Base-by-base conservation (phyloP, 257 asterid genomes). In the Craterostigma plantagineum region DNA sequence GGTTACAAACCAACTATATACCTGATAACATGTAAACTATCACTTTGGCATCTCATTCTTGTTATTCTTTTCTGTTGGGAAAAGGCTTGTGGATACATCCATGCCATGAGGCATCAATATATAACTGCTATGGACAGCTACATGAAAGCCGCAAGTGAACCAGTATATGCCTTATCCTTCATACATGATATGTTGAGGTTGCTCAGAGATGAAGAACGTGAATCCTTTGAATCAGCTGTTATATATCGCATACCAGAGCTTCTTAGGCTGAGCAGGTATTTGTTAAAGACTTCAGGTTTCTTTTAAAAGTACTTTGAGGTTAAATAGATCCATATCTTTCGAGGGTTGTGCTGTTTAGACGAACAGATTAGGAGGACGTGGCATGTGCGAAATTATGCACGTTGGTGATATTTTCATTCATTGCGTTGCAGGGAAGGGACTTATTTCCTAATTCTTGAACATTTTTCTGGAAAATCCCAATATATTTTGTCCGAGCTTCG, bases 41-140 rank as follows among this genome's bases (percentile, higher is more conserved):
- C 30, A 23, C 4, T 2, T 6, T 23, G 30, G 30, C 30, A 2
- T 23, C 30, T 23, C 2, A 23, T 23, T 23, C 30, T 23, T 23
- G 23, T 7, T 9, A 33, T 15, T 43, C 11, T 43, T 4, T 15
- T 43, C 33, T 48, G 42, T 61, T 45, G 62, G 52, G 11, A 67
- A 53, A 63, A 87, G 95, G 92, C 72, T 42, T 83, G 81, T 58
- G 98, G 95, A 65, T 74, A 75, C 61, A 69, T 83, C 49, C 81
- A 82, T 77, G 68, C 91, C 56, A 72, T 56, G 55, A 53, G 69
- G 54, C 77, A 58, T 54, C 81, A 75, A 51, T 63, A 74, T 64
- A 56, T 73, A 61, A 70, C 81, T 60, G 91, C 93, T 27, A 47
- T 87, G 83, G 79, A 74, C 61, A 70, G 83, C 59, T 83, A 72